A percentile compares a stretch with the other conserved stretches of the same genome.
These are phyloP conservation scores for Venturia oleaginea DNA, from an alignment of 2,329 filamentous ascomycete genomes.

Conservation along the genomic window DNA sequence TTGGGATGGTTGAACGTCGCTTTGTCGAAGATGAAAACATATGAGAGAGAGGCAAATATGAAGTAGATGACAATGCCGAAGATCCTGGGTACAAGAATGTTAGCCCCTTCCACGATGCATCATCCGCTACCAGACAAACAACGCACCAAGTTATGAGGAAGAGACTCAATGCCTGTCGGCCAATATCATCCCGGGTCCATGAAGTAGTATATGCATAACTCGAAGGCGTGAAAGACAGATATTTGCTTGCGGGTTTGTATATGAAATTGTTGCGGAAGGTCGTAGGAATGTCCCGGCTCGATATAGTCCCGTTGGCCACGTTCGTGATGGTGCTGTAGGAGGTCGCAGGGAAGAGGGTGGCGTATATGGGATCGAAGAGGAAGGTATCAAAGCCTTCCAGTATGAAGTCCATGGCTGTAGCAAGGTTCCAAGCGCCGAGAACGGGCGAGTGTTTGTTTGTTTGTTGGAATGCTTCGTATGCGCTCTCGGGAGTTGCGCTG, in stretches of 20 bases:
- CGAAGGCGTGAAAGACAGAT: conserved; percentile 60
- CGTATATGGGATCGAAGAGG: conserved; percentile 71
- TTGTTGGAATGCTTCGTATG: background rate
- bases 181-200: conserved; percentile 67
- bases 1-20: conserved; percentile 80
- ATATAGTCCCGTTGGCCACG: conserved; percentile 47
- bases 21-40: conserved; percentile 86
- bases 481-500: background rate
- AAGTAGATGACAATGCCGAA: conserved; percentile 84
- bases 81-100: conserved; percentile 48
- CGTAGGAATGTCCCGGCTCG: conserved; percentile 35
- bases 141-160: conserved; percentile 78
- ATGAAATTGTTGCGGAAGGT: conserved; percentile 41
- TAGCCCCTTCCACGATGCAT: background rate
- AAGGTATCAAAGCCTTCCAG: conserved; percentile 79
- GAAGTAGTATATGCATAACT: conserved; percentile 71
- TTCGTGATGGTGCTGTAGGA: conserved; percentile 8
- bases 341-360: conserved; percentile 55
- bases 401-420: conserved; percentile 72
- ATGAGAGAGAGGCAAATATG: conserved; percentile 71
- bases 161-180: conserved; percentile 64
- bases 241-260: conserved; percentile 64
- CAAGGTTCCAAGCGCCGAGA: background rate
- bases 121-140: background rate
- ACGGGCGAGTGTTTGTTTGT: background rate